A percentile compares a stretch with the other conserved stretches of the same genome.
Conservation (phyloP, 805 yeast genomes). For the Candida jianshihensis region DNA sequence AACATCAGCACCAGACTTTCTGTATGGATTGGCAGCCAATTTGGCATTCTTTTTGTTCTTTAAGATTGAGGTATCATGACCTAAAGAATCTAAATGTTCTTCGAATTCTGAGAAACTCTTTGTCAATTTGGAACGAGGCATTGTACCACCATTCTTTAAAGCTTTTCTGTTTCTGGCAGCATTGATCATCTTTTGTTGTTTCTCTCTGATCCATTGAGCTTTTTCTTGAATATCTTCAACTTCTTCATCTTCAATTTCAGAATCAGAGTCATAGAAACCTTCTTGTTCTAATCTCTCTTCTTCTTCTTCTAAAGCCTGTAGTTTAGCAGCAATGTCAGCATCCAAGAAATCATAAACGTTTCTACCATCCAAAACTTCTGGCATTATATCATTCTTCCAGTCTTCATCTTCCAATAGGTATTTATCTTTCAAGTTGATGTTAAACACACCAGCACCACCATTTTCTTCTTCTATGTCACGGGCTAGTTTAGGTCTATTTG, state of each 20-base stretch:
- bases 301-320: constrained; percentile 93
- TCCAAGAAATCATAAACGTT: constrained; percentile 97
- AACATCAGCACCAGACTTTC: constrained; percentile 67
- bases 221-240: constrained; percentile 68
- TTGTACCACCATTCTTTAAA: constrained; percentile 75
- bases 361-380: constrained; percentile 92
- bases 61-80: constrained; percentile 75
- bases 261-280: constrained; percentile 93
- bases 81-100: constrained; percentile 80
- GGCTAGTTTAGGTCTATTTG: constrained; percentile 73
- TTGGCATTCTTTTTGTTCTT: constrained; percentile 41
- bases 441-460: constrained; percentile 98
- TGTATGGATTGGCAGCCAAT: constrained; percentile 31
- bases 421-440: constrained; percentile 86
- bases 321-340: constrained; percentile 87
- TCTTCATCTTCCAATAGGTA: constrained; percentile 91
- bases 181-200: constrained; percentile 87
- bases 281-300: constrained; percentile 89
- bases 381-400: constrained; percentile 97
- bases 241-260: constrained; percentile 61
- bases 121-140: constrained; percentile 85
- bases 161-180: constrained; percentile 85
- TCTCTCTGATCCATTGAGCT: constrained; percentile 93
- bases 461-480: constrained; percentile 88
- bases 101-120: constrained; percentile 77